Evolutionary conservation across 345 rosid genomes (phyloP).

Genomic region (Salix suchowensis): DNA sequence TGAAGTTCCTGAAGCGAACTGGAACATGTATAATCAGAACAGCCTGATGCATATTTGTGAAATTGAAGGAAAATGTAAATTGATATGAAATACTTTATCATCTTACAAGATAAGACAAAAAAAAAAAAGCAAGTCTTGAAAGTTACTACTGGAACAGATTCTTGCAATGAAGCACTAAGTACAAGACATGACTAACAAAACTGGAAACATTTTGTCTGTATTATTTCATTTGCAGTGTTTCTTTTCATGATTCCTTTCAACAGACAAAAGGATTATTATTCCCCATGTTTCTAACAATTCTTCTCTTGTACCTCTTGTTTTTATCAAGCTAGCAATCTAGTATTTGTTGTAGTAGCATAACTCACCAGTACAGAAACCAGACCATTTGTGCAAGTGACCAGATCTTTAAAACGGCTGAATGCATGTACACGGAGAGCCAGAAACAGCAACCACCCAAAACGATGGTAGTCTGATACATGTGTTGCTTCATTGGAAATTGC

Average conservation of each 20-base stretch:
- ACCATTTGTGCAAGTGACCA: constrained; percentile 82
- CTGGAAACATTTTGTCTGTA: no score
- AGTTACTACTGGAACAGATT: background rate
- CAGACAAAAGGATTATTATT: background rate
- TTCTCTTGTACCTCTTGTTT: background rate
- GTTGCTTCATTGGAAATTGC: constrained; percentile 34
- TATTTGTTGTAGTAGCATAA: constrained; percentile 12
- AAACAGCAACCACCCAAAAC: constrained; percentile 94
- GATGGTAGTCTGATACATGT: constrained; percentile 48
- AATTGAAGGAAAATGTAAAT: constrained; percentile 9
- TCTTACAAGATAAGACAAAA: background rate
- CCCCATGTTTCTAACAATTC: background rate
- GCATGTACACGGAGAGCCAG: constrained; percentile 84
- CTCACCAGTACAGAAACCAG: constrained; percentile 88
- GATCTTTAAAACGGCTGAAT: constrained; percentile 77
- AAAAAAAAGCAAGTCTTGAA: background rate
- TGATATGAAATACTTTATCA: background rate
- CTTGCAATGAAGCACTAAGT: background rate
- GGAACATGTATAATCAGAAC: constrained; percentile 84
- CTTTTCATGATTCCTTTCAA: no score
- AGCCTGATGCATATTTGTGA: constrained; percentile 50
- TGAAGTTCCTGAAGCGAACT: constrained; percentile 65
- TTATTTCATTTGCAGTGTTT: no score
- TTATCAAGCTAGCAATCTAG: background rate
- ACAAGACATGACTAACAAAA: background rate